Base-by-base conservation (phyloP, 2,329 filamentous ascomycete species). In the Ophiosphaerella herpotricha region DNA sequence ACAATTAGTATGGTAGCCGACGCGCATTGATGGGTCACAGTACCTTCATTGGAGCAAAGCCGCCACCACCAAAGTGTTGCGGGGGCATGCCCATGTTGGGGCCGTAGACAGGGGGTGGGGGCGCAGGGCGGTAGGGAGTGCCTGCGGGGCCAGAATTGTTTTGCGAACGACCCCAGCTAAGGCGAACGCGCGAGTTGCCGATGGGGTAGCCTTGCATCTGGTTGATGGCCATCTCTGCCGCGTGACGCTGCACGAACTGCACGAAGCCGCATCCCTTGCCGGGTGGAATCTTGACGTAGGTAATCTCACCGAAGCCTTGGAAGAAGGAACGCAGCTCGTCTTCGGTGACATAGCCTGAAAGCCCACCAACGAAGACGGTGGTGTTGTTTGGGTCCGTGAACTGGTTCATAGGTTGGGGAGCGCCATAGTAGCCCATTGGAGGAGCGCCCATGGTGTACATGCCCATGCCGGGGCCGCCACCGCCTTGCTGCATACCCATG, bases 181-280 rank as follows among this genome's bases (percentile, higher is more conserved):
- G 84, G 68, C 94, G 91, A 52, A 99, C 94, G 61, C 94, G 91
- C 39, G 93, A 97, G 82, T 99, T 99, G 48, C 94, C 94, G 68
- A 99, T 99, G 21, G 94, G 94, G 74, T 99, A 99, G 54, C 94
- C 94, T 78, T 99, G 94, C 94, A 99, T 99, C 79, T 99, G 94
- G 80, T 99, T 99, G 84, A 99, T 99, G 63, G 94, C 94, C 94
- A 99, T 99, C 80, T 99, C 94, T 12, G 94, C 94, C 45, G 94
- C 94, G 70, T 99, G 94, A 61, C 94, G 91, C 80, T 99, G 94
- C 49, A 99, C 94, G 67, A 99, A 99, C 77, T 99, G 94, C 52
- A 99, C 94, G 72, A 99, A 99, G 50, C 94, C 94, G 71, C 94
- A 99, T 64, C 94, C 94, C 85, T 99, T 99, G 79, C 94, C 94